These are phyloP conservation scores for Microascus cirrosus DNA, from an alignment of 2,329 filamentous ascomycete species.

Conservation along the genomic window DNA sequence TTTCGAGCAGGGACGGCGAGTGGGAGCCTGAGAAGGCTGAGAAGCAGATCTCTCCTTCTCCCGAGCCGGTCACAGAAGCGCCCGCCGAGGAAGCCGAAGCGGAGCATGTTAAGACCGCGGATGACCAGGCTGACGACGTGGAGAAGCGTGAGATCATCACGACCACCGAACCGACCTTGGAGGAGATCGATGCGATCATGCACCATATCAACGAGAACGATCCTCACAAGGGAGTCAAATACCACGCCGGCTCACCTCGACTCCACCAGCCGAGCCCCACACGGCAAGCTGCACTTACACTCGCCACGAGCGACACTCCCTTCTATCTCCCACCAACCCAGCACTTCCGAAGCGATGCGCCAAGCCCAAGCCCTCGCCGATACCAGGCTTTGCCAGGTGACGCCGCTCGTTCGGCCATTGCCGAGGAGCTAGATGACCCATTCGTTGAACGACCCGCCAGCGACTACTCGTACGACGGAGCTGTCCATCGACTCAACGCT, in stretches of 20 bases:
- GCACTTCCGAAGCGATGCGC: constrained; percentile 52
- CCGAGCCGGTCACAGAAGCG: background rate
- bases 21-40: constrained; percentile 9
- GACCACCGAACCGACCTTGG: constrained; percentile 43
- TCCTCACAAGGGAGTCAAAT: constrained; percentile 63
- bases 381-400: constrained; percentile 36
- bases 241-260: constrained; percentile 27
- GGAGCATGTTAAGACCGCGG: constrained; percentile 10
- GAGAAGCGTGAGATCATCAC: constrained; percentile 4
- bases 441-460: constrained; percentile 42
- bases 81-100: constrained; percentile 5
- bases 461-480: constrained; percentile 38
- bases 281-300: constrained; percentile 18
- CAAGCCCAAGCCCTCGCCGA: constrained; percentile 54
- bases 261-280: constrained; percentile 34
- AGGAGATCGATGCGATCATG: constrained; percentile 92
- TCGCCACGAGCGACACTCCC: constrained; percentile 1
- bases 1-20: background rate
- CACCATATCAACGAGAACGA: constrained; percentile 66
- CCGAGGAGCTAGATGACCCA: constrained; percentile 50
- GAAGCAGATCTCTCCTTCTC: background rate
- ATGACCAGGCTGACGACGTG: constrained; percentile 13
- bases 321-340: constrained; percentile 34
- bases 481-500: constrained; percentile 52
- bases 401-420: constrained; percentile 30